Evolutionary conservation across 768 basidiomycete species (phyloP), one percentile per base, ranked within the genome.

Genomic region (Mycena floridula): DNA sequence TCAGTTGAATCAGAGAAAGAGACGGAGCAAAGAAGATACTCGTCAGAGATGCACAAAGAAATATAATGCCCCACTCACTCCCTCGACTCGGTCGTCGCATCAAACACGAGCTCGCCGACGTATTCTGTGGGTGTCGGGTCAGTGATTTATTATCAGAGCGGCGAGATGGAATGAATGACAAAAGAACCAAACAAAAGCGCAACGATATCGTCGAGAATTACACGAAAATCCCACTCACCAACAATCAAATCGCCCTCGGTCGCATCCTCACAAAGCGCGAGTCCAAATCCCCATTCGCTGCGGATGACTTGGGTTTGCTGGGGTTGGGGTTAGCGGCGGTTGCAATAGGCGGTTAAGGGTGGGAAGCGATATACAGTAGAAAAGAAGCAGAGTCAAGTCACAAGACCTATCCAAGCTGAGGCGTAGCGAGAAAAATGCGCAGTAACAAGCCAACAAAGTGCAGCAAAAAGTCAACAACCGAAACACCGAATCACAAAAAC

Each of bases 61-160:
- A 25, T 21, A 30, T 47, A 16, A 11, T 7, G 22, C 20, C 8
- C 32, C 7, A 64, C 75, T 46, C 47, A 81, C 82, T 69, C 69
- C 53, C 82, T 71, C 27, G 72, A 75, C 5, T 64, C 58, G 5
- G 69, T 61, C 1, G 77, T 82, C 0, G 64, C 54, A 22, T 73
- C 69, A 39, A 62, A 72, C 3, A 81, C 70, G 16, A 80, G 50
- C 59, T 88, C 83, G 2, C 85, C 85, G 4, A 73, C 57, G 47
- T 88, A 87, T 61, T 87, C 86, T 86, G 9, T 9, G 25, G 23
- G 21, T 7, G 23, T 11, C n/a, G 28, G n/a, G 28, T 32, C 18
- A 25, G 37, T 25, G 43, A 22, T 4, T 24, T 16, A 22, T 28
- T 15, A 28, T 41, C 25, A 15, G n/a, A 6, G 11, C n/a, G 12